Percentiles rank a stretch among this genome's conserved stretches.
These are phyloP conservation scores for Fraxinus cuspidata DNA, from an alignment of 257 asterid genomes.

Conservation along the genomic window DNA sequence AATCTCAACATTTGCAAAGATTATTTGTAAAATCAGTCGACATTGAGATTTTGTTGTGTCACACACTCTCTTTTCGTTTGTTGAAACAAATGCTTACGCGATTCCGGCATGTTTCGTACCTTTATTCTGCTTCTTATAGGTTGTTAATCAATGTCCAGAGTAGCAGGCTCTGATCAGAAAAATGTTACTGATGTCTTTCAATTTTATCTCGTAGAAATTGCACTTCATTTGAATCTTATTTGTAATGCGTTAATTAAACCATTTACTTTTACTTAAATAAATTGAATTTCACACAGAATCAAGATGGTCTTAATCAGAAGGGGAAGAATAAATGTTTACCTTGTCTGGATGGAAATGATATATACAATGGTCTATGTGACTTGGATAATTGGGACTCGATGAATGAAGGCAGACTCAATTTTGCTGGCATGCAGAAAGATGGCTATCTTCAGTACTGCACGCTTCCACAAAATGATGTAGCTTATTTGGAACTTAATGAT, in stretches of 20 bases:
- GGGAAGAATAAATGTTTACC: slow-evolving; percentile 6
- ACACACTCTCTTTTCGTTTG: not conserved
- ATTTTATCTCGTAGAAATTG: not conserved
- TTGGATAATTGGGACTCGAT: not conserved
- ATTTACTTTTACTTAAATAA: not conserved
- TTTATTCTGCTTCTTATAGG: not conserved
- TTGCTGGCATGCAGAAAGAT: slow-evolving; percentile 15
- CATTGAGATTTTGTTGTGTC: not conserved
- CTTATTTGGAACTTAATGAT: slow-evolving; percentile 40
- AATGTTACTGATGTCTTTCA: not conserved
- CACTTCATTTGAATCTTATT: not conserved
- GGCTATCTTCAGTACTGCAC: not conserved
- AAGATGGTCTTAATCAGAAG: slow-evolving; percentile 7
- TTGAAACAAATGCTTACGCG: too few species aligned
- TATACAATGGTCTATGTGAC: slow-evolving; percentile 27
- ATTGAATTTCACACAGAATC: slow-evolving; percentile 20
- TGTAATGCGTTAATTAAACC: not conserved
- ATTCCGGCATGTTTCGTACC: not conserved
- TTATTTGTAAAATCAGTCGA: not conserved
- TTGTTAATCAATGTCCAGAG: not conserved
- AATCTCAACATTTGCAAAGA: not conserved
- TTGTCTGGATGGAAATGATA: slow-evolving; percentile 22
- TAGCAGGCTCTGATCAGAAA: not conserved
- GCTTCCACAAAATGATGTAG: slow-evolving; percentile 13
- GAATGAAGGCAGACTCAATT: slow-evolving; percentile 22